Evolutionary conservation across 768 basidiomycete species (phyloP).

Genomic region (Russula olivacea): DNA sequence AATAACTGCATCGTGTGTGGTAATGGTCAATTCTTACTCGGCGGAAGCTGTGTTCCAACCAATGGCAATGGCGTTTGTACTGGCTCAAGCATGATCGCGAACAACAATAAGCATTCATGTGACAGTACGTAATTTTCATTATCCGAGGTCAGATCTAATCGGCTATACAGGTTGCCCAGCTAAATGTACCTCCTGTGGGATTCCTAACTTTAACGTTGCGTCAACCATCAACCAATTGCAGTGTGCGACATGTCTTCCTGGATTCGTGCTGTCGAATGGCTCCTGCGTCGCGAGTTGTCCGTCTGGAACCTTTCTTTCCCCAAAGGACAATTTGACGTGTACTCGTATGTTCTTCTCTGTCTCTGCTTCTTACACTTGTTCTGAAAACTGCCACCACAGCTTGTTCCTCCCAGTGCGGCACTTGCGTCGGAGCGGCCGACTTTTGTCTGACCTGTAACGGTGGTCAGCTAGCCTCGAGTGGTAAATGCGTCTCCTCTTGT

Average conservation of each 20-base stretch:
- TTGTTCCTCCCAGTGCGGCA: conserved; percentile 67
- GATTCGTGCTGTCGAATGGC: conserved; percentile 65
- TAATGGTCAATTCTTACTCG: conserved; percentile 52
- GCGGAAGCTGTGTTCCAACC: conserved; percentile 64
- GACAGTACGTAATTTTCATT: conserved; percentile 53
- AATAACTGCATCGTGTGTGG: conserved; percentile 69
- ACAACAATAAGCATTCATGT: conserved; percentile 78
- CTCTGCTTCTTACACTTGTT: conserved; percentile 1
- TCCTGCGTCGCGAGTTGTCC: conserved; percentile 69
- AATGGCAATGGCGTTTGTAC: conserved; percentile 67
- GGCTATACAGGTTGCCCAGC: conserved; percentile 62
- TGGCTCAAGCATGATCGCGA: conserved; percentile 63
- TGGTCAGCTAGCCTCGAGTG: conserved; percentile 59
- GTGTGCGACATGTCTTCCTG: conserved; percentile 76
- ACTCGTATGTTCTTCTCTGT: conserved; percentile 48
- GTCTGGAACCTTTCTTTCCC: conserved; percentile 61
- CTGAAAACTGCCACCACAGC: conserved; percentile 34
- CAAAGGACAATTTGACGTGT: conserved; percentile 69
- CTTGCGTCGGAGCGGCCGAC: conserved; percentile 59
- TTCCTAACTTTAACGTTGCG: conserved; percentile 61
- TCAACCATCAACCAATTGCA: conserved; percentile 61
- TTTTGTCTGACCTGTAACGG: conserved; percentile 72
- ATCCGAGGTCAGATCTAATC: conserved; percentile 6
- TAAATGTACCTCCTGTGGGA: conserved; percentile 73
- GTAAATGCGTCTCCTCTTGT: conserved; percentile 71